Percentiles rank a stretch among this genome's conserved stretches.
These are phyloP conservation scores for Tolypocladium tropicale DNA, from an alignment of 2,329 filamentous ascomycete genomes.

Conservation along the genomic window DNA sequence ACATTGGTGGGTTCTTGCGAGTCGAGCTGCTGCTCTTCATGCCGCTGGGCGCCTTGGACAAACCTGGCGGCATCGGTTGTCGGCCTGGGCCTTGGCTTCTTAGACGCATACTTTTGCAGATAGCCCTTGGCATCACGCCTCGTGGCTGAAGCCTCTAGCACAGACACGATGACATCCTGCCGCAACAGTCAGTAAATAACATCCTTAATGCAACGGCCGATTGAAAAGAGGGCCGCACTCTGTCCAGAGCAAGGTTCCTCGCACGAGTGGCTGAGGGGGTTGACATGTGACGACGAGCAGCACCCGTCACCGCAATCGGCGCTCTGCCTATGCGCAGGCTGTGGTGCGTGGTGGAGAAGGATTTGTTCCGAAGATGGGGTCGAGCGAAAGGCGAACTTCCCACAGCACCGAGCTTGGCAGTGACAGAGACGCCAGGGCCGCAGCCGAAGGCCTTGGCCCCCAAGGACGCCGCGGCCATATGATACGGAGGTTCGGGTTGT, in stretches of 20 bases:
- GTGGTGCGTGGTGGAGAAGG: background rate
- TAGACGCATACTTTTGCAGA: slow-evolving; percentile 64
- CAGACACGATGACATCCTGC: slow-evolving; percentile 75
- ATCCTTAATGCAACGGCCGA: background rate
- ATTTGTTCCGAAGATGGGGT: background rate
- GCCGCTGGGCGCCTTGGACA: slow-evolving; percentile 19
- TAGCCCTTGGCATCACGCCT: slow-evolving; percentile 90
- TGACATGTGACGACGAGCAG: slow-evolving; percentile 16
- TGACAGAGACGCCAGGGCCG: slow-evolving; percentile 9
- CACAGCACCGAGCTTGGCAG: slow-evolving; percentile 1
- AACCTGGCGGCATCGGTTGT: slow-evolving; percentile 18
- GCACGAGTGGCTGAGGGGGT: slow-evolving; percentile 16
- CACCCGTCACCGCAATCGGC: slow-evolving; percentile 5
- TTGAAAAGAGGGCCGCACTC: slow-evolving; percentile 11
- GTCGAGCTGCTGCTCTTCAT: slow-evolving; percentile 4
- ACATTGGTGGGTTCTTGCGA: slow-evolving; percentile 37
- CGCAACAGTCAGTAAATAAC: background rate
- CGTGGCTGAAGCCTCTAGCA: slow-evolving; percentile 80
- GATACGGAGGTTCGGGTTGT: slow-evolving; percentile 9
- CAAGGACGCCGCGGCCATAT: slow-evolving; percentile 31
- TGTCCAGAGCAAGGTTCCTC: slow-evolving; percentile 20
- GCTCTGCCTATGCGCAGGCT: slow-evolving; percentile 2
- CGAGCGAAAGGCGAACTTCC: background rate
- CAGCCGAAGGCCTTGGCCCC: slow-evolving; percentile 27
- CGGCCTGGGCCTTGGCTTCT: slow-evolving; percentile 12